Conservation (phyloP, 352 stramenopile genomes). For the Globisporangium camurandrum region DNA sequence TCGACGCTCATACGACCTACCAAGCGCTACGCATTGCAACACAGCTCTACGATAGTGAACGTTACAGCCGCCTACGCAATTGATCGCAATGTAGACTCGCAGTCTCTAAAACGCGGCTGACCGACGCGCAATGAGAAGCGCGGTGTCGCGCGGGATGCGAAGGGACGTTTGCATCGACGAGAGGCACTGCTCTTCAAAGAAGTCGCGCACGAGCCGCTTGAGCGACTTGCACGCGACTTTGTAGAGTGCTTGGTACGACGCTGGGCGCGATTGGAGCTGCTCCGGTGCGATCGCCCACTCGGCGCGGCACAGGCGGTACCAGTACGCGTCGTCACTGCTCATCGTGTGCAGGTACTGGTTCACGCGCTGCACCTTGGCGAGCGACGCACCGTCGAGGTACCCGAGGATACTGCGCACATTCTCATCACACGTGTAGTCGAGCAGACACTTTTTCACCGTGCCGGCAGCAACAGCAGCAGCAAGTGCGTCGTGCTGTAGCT, state of each 20-base stretch:
- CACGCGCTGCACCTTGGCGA: slow-evolving; percentile 44
- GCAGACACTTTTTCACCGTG: slow-evolving; percentile 20
- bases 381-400: slow-evolving; percentile 63
- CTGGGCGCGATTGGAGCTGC: slow-evolving; percentile 46
- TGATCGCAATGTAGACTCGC: too few species aligned
- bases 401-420: slow-evolving; percentile 52
- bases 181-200: slow-evolving; percentile 75
- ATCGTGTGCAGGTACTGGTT: slow-evolving; percentile 49
- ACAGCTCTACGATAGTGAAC: too few species aligned
- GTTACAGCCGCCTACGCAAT: too few species aligned
- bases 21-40: too few species aligned
- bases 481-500: slow-evolving; percentile 2
- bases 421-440: slow-evolving; percentile 75
- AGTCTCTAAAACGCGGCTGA: slow-evolving; percentile 7
- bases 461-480: slow-evolving; percentile 1
- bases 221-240: slow-evolving; percentile 66
- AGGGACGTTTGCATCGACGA: slow-evolving; percentile 63
- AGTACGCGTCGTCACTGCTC: slow-evolving; percentile 49
- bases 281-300: slow-evolving; percentile 75
- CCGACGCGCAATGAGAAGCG: slow-evolving; percentile 40
- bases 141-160: slow-evolving; percentile 49
- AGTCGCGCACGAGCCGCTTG: slow-evolving; percentile 64
- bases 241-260: slow-evolving; percentile 71
- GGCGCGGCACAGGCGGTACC: slow-evolving; percentile 52
- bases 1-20: too few species aligned